phyloP scores from a whole-genome alignment of 768 basidiomycete genomes.

The Amanita inopinata region DNA sequence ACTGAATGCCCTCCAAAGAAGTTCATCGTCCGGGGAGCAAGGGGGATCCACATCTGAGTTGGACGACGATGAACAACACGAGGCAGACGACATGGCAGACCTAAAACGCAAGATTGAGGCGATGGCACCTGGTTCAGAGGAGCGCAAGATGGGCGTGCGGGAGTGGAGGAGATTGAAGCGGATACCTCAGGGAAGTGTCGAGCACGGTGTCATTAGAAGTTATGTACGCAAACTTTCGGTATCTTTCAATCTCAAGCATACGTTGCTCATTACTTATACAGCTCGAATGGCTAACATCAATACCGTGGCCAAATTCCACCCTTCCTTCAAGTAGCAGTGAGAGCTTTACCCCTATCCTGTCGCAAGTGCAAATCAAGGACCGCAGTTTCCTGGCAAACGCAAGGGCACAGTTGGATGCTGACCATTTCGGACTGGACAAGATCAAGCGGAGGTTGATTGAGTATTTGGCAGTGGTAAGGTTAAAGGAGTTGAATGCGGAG shows the following conservation, averaged over 20 bases:
- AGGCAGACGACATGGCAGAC: slow-evolving; percentile 71
- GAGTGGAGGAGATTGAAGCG: slow-evolving; percentile 81
- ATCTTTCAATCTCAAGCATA: slow-evolving; percentile 11
- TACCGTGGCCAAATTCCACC: slow-evolving; percentile 72
- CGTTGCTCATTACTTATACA: slow-evolving; percentile 21
- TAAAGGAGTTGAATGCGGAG: slow-evolving; percentile 38
- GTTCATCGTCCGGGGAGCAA: slow-evolving; percentile 14
- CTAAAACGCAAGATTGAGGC: slow-evolving; percentile 66
- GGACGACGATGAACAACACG: slow-evolving; percentile 72
- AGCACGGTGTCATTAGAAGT: slow-evolving; percentile 79
- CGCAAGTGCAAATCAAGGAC: slow-evolving; percentile 29
- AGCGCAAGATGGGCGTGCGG: slow-evolving; percentile 69
- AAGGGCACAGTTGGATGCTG: slow-evolving; percentile 73
- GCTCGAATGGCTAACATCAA: slow-evolving; percentile 82
- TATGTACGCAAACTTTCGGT: slow-evolving; percentile 42
- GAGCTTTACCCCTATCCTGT: slow-evolving; percentile 11
- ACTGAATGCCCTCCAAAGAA: slow-evolving; percentile 44
- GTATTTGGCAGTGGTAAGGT: slow-evolving; percentile 79
- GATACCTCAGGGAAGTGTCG: slow-evolving; percentile 85
- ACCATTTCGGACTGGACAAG: slow-evolving; percentile 88
- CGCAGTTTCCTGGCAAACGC: slow-evolving; percentile 59
- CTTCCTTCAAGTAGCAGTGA: slow-evolving; percentile 10
- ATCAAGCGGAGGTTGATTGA: slow-evolving; percentile 89
- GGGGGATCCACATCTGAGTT: slow-evolving; percentile 36
- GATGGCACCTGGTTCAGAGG: slow-evolving; percentile 65